phyloP scores from a whole-genome alignment of 2,329 filamentous ascomycete genomes.

The Ophiostoma montium region DNA sequence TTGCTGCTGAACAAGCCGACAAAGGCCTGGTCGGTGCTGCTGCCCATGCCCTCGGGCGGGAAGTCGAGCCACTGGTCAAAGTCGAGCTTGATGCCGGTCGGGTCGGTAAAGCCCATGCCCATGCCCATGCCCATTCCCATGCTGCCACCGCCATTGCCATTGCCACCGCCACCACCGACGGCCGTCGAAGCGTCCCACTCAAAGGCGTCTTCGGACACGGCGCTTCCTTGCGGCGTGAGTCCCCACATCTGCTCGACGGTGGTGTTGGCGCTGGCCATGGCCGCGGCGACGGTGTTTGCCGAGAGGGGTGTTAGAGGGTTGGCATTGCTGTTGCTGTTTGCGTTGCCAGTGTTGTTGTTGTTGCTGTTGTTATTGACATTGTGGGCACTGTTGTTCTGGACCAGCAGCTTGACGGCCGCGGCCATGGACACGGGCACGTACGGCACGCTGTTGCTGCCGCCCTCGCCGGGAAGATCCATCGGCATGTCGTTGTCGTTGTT shows the following conservation, averaged over 20 bases:
- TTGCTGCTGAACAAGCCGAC: slow-evolving; percentile 17
- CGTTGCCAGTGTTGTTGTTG: not conserved
- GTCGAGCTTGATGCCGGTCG: slow-evolving; percentile 29
- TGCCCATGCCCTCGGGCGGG: slow-evolving; percentile 30
- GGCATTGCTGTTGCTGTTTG: not conserved
- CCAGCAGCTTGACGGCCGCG: not conserved
- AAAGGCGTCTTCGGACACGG: slow-evolving; percentile 29
- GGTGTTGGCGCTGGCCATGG: slow-evolving; percentile 19
- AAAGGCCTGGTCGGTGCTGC: slow-evolving; percentile 14
- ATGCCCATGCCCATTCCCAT: not conserved
- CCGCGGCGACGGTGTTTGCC: not conserved
- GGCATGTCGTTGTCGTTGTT: slow-evolving; percentile 4
- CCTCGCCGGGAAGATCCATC: not conserved
- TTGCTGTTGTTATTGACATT: not conserved
- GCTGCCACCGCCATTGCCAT: slow-evolving; percentile 23
- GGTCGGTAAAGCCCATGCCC: not conserved
- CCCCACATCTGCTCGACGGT: slow-evolving; percentile 24
- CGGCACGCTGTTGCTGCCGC: not conserved
- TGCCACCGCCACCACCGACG: slow-evolving; percentile 20
- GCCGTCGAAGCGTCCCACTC: slow-evolving; percentile 38
- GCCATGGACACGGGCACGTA: not conserved
- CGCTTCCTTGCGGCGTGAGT: slow-evolving; percentile 32
- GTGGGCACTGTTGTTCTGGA: not conserved
- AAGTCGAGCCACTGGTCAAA: slow-evolving; percentile 47
- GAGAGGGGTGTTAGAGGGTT: not conserved